Evolutionary conservation across 2,329 filamentous ascomycete genomes (phyloP).

Genomic region (Orbilia ellipsospora): DNA sequence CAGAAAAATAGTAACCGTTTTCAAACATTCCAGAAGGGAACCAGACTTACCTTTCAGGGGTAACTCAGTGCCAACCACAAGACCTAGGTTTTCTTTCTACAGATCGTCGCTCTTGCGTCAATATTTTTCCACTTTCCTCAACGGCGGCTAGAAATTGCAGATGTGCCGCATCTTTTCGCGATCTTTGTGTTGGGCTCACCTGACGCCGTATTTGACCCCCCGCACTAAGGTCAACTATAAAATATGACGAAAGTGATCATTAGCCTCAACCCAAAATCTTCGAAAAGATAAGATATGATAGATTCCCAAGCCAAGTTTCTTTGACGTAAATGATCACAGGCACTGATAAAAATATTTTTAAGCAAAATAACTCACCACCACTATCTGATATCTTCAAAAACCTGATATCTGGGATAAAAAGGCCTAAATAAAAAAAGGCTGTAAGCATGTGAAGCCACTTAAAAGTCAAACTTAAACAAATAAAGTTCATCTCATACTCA

Average conservation of each 20-base stretch:
- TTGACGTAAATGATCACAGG: slow-evolving; percentile 30
- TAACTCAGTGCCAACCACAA: slow-evolving; percentile 56
- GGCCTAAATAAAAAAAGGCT: slow-evolving; percentile 63
- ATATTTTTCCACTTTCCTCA: slow-evolving; percentile 5
- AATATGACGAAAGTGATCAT: slow-evolving; percentile 53
- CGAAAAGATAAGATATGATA: slow-evolving; percentile 5
- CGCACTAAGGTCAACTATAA: slow-evolving; percentile 46
- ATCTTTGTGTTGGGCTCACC: slow-evolving; percentile 52
- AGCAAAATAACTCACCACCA: slow-evolving; percentile 62
- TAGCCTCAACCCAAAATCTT: slow-evolving; percentile 21
- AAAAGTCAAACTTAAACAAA: slow-evolving; percentile 11
- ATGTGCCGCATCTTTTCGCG: slow-evolving; percentile 40
- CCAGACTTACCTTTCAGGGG: slow-evolving; percentile 55
- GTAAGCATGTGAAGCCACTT: slow-evolving; percentile 42
- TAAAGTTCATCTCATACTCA: slow-evolving; percentile 66
- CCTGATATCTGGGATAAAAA: slow-evolving; percentile 80
- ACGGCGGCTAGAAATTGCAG: slow-evolving; percentile 15
- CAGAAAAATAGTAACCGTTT: slow-evolving; percentile 18
- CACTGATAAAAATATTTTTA: neutral
- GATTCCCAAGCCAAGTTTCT: neutral
- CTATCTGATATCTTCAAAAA: slow-evolving; percentile 75
- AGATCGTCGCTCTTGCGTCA: slow-evolving; percentile 41
- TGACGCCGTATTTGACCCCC: slow-evolving; percentile 46
- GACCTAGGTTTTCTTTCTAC: slow-evolving; percentile 53
- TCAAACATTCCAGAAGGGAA: slow-evolving; percentile 34